A percentile compares a stretch with the other conserved stretches of the same genome.
Evolutionary conservation across 2,329 filamentous ascomycete species (phyloP).

Genomic region (Phialemoniopsis sp.): DNA sequence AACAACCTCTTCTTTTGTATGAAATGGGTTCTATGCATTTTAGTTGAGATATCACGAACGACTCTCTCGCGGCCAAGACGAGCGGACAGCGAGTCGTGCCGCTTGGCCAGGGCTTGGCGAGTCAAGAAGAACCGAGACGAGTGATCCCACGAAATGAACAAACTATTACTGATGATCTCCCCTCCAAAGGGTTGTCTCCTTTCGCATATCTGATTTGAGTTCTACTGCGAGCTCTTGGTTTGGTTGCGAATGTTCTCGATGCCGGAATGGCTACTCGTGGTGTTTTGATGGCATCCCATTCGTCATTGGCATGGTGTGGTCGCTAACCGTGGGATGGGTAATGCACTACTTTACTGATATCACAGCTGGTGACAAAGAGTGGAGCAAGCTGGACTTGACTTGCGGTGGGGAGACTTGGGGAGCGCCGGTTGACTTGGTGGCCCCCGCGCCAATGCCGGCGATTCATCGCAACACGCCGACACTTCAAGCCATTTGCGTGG

Average conservation of each 20-base stretch:
- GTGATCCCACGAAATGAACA: background rate
- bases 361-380: background rate
- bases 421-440: too few relatives aligned
- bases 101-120: background rate
- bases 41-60: background rate
- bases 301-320: constrained; percentile 15
- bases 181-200: background rate
- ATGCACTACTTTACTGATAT: too few relatives aligned
- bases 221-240: background rate
- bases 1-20: constrained; percentile 2
- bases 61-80: background rate
- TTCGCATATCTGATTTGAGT: background rate
- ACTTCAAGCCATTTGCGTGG: too few relatives aligned
- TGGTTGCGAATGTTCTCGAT: constrained; percentile 3
- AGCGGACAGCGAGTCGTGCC: background rate
- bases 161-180: too few relatives aligned
- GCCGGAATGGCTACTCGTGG: constrained; percentile 27
- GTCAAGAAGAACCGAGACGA: background rate
- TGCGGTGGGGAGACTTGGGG: too few relatives aligned
- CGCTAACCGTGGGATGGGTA: too few relatives aligned
- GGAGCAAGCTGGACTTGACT: too few relatives aligned
- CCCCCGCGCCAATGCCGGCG: too few relatives aligned
- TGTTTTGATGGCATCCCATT: constrained; percentile 30
- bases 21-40: too few relatives aligned
- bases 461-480: too few relatives aligned